Base-by-base conservation (phyloP, 225 moss, liverwort and hornwort species). In the Climacium dendroides region DNA sequence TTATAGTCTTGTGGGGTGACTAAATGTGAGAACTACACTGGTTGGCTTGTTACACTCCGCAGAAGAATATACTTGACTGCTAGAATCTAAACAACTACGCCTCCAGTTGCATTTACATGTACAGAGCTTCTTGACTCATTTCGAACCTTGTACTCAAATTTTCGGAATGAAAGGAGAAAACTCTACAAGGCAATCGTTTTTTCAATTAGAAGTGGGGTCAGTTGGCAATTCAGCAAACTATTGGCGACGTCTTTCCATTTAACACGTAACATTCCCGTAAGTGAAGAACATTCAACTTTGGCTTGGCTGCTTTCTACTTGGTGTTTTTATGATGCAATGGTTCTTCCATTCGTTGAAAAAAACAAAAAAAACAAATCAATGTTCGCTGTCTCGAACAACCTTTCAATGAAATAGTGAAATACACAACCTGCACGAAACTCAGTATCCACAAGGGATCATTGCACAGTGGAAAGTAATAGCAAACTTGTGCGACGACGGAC, bases 331-430 rank as follows among this genome's bases (percentile, higher is more conserved):
- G n/a, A n/a, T n/a, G n/a, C n/a, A n/a, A n/a, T n/a, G n/a, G n/a
- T n/a, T n/a, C n/a, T n/a, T n/a, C n/a, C n/a, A n/a, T n/a, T n/a
- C n/a, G n/a, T n/a, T n/a, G n/a, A n/a, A n/a, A n/a, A n/a, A n/a
- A n/a, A n/a, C n/a, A n/a, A n/a, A n/a, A n/a, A n/a, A n/a, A n/a
- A n/a, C n/a, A n/a, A n/a, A n/a, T n/a, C n/a, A n/a, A 5, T 24
- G 0, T 9, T 9, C 1, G 2, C 25, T 8, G 2, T 45, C 10
- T 10, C 10, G 0, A 29, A 17, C 6, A 3, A 5, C 29, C 28
- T 28, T 45, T 18, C 6, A 29, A 17, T 47, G 11, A 6, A 10
- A 29, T 18, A 18, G 11, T 11, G 30, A 47, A 47, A 18, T 1
- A 11, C 30, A 73, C 18, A 11, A 18, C 6, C 7, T 28, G 47